phyloP scores from a whole-genome alignment of 345 rosid genomes.

The Jatropha curcas region DNA sequence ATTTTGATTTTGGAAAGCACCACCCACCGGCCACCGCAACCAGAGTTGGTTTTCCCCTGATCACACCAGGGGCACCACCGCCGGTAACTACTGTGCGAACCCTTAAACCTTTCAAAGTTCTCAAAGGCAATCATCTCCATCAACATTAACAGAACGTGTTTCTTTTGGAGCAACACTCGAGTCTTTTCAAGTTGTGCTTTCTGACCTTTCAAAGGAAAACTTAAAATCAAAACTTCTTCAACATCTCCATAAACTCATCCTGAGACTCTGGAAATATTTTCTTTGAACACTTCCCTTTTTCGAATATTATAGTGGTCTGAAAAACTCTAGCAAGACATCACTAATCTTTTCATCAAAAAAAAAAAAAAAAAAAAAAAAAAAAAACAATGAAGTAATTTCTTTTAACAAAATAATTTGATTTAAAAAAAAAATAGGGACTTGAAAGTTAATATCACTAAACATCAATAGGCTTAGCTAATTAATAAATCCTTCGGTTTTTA shows the following conservation, averaged over 20 bases:
- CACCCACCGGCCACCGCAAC: no score
- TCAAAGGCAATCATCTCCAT: slow-evolving; percentile 21
- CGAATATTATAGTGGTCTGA: slow-evolving; percentile 35
- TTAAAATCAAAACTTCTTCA: slow-evolving; percentile 16
- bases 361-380: no score
- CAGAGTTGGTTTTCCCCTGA: slow-evolving; percentile 23
- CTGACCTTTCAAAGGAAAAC: not conserved
- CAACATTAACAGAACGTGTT: slow-evolving; percentile 4
- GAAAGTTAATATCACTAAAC: no score
- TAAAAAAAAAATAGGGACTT: no score
- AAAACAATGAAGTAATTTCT: no score
- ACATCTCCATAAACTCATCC: slow-evolving; percentile 26
- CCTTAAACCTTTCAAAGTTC: slow-evolving; percentile 43
- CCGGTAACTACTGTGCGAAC: slow-evolving; percentile 29
- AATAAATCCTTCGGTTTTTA: no score
- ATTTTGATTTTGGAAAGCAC: slow-evolving; percentile 16
- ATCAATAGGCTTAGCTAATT: no score
- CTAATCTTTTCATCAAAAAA: slow-evolving; percentile 39
- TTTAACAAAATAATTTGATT: no score
- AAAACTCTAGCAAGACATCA: slow-evolving; percentile 29
- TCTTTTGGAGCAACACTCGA: slow-evolving; percentile 40
- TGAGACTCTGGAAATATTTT: slow-evolving; percentile 33
- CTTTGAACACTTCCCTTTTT: slow-evolving; percentile 36
- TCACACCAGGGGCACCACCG: slow-evolving; percentile 8
- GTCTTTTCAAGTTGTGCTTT: slow-evolving; percentile 25